phyloP scores from a whole-genome alignment of 73 alveolate species.

The Symbiodinium natans region DNA sequence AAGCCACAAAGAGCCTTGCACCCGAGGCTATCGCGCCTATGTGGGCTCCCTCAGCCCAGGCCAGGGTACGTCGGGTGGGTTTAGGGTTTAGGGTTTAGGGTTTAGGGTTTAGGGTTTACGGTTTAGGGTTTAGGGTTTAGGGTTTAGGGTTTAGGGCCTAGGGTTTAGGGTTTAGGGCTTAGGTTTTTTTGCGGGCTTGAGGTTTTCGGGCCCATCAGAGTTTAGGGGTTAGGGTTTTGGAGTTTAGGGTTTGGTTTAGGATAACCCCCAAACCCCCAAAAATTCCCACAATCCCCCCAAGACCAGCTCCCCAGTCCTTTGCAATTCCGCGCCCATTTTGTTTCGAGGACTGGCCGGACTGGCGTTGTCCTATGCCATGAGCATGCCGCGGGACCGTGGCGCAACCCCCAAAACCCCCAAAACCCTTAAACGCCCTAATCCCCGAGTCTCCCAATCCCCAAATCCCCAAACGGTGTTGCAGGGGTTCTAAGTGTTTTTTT shows the following conservation, averaged over 20 bases:
- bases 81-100: background rate
- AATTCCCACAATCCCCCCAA: no score
- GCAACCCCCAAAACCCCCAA: no score
- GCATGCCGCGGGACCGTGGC: constrained; percentile 32
- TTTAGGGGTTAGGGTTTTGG: no score
- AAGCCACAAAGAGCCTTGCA: background rate
- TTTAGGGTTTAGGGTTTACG: background rate
- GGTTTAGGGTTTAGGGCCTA: background rate
- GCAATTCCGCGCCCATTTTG: no score
- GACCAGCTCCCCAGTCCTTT: no score
- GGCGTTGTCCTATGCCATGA: constrained; percentile 67
- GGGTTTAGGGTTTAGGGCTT: background rate
- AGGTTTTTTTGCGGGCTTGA: background rate
- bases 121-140: background rate
- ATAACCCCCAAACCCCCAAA: background rate
- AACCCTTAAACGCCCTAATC: no score
- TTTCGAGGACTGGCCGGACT: constrained; percentile 44
- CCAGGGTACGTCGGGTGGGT: background rate
- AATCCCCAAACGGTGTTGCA: no score
- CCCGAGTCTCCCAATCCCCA: no score
- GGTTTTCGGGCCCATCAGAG: background rate
- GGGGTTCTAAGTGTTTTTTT: no score
- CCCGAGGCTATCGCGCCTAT: constrained; percentile 29
- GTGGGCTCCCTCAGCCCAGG: constrained; percentile 51
- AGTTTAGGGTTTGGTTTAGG: no score